Base-by-base conservation (phyloP, 2,329 filamentous ascomycete genomes). In the Exophiala mesophila region DNA sequence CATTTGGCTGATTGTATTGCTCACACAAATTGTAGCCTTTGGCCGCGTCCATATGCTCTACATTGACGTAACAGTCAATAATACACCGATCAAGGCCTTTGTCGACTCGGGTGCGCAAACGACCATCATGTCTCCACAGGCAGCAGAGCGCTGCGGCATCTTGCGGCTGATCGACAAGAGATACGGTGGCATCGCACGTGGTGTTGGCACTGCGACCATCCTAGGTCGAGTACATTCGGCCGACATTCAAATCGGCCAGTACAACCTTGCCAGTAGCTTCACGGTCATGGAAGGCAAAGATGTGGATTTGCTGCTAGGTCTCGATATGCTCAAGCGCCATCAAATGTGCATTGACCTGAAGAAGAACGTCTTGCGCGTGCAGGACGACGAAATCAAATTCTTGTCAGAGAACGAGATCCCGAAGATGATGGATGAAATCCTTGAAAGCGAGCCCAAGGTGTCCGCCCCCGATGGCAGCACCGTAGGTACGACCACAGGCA, bases 251-350 rank as follows among this genome's bases (percentile, higher is more conserved):
- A 92, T 98, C 55, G 92, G 90, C 39, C 80, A 77, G 30, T 78
- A 90, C 49, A 88, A 88, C 61, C 73, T 98, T 55, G 83, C 90
- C 2, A 97, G 89, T 68, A 92, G 88, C 46, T 98, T 98, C 64
- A 98, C 92, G 3, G 92, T 98, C 59, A 98, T 98, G 92, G 92
- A 98, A 68, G 92, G 92, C 52, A 98, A 97, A 66, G 82, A 88
- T 39, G 92, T 98, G 17, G 92, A 97, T 62, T 73, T 98, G 13
- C 76, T 98, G 2, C 78, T 98, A 9, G 92, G 92, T 3, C 71
- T 98, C 30, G 92, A 98, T 64, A 98, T 98, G 87, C 74, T 98
- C 49, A 96, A 94, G 69, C 80, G 92, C 28, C 89, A 97, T 65
- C 90, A 95, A 65, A 92, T 90, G 24, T 85, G 77, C 56, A 90